Base-by-base conservation (phyloP, 208 protist genomes). In the Leishmania tropica region DNA sequence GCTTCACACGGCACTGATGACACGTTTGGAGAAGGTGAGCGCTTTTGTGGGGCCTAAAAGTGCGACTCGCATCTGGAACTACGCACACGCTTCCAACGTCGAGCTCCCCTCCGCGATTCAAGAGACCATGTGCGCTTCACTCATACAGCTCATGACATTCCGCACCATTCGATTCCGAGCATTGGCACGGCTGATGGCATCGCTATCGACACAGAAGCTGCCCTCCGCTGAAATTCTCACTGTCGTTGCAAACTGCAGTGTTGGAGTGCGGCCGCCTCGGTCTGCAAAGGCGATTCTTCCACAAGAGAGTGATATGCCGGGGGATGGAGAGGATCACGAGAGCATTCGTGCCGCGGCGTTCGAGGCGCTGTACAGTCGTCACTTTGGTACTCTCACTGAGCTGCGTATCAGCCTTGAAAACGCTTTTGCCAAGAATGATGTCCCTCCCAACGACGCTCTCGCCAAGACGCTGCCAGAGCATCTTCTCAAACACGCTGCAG, bases 221-320 rank as follows among this genome's bases (percentile, higher is more conserved):
- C 87, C 83, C 21, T 85, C 86, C 2, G 73, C 83, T 6, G 81
- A 85, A 37, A 42, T 95, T 35, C 80, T 96, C 35, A 56, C 85
- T n/a, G 47, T 60, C 8, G 15, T 91, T 64, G 85, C 88, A 45
- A 89, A 92, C 73, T 90, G 87, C 75, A 78, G 68, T 64, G 78
- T 94, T n/a, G 92, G 92, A n/a, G 87, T 88, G 64, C 88, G 90
- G 37, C 90, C 86, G 37, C 80, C 87, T 42, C 90, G 91, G 42
- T 79, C 83, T n/a, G 45, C 74, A 10, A 71, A 78, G 15, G 80
- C 77, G 10, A 40, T 15, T 13, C 68, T 73, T 21, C 28, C 56
- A n/a, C 40, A 24, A 7, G 83, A 67, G 64, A 37, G 40, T 65
- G 67, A 68, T 45, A 71, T 48, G 48, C 47, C 40, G 31, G 71